These are phyloP conservation scores for Yamadazyma phyllophila DNA, from an alignment of 805 yeast genomes.

Conservation along the genomic window DNA sequence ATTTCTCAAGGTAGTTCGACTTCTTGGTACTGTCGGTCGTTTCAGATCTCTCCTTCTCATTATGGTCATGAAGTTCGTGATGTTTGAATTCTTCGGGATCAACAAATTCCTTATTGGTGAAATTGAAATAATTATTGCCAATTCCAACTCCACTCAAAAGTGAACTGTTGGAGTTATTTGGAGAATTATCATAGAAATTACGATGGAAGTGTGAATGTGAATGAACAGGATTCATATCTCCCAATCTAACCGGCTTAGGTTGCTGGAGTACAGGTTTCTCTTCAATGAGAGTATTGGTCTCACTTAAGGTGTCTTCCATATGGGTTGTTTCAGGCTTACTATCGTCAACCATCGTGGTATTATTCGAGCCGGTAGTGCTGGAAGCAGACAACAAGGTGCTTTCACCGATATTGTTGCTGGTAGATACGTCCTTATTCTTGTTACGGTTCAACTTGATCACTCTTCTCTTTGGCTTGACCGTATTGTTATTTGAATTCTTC, in stretches of 20 bases:
- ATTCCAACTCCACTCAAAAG: constrained; percentile 33
- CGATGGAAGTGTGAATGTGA: constrained; percentile 21
- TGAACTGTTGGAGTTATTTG: constrained; percentile 18
- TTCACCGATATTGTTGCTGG: not conserved
- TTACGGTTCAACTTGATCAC: constrained; percentile 30
- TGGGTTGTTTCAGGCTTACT: not conserved
- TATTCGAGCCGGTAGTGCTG: not conserved
- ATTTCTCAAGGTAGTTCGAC: constrained; percentile 13
- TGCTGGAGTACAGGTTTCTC: constrained; percentile 9
- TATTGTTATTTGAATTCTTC: constrained; percentile 18
- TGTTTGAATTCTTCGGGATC: constrained; percentile 9
- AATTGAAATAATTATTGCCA: constrained; percentile 36
- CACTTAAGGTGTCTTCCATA: constrained; percentile 4
- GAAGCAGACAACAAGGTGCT: not conserved
- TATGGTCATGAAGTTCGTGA: not conserved
- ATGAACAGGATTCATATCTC: constrained; percentile 14
- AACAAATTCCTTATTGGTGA: constrained; percentile 27
- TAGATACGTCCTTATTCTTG: constrained; percentile 5
- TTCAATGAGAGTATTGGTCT: constrained; percentile 10
- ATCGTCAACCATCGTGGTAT: not conserved
- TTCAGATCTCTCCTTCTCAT: constrained; percentile 2
- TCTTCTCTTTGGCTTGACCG: constrained; percentile 42
- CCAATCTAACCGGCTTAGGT: constrained; percentile 15
- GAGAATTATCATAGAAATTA: constrained; percentile 12
- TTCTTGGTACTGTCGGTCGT: not conserved